Base-by-base conservation (phyloP, 2,329 filamentous ascomycete species). In the Arthroderma uncinatum region DNA sequence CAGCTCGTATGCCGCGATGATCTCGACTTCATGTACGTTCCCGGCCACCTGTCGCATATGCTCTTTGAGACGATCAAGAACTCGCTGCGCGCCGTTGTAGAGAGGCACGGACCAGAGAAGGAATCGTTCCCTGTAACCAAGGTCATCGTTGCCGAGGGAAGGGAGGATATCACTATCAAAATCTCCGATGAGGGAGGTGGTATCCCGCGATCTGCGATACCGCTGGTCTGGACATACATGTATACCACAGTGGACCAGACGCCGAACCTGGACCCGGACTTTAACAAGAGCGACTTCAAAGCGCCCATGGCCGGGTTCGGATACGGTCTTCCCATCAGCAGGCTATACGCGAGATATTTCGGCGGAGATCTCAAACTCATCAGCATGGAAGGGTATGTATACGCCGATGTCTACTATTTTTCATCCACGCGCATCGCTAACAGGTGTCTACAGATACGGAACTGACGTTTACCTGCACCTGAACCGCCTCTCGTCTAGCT, bases 161-260 rank as follows among this genome's bases (percentile, higher is more conserved):
- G 93, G 70, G 93, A 98, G 74, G 93, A 98, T 68, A 98, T 98
- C 66, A 98, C 93, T 4, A 96, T 98, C 77, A 98, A 98, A 75
- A 87, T 98, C 65, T 89, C 87, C 3, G 93, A 98, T 70, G 93
- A 98, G 74, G 93, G 93, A 59, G 93, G 93, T 62, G 93, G 93
- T 61, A 97, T 98, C 55, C 90, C 93, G 0, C 79, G 93, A 66
- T 94, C 87, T 65, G 83, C 89, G 55, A 97, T 98, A 62, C 93
- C 93, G 4, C 80, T 98, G 12, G 93, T 97, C n/a, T 98, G 93
- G 93, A 98, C 93, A 10, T 98, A 98, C 72, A 98, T 97, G 93
- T 98, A 98, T 72, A 98, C 93, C 36, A 98, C 93, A 1, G 93
- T 98, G 62, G 93, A 97, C 71, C 84, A 91, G 65, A 97, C 93